Evolutionary conservation across 169 alveolate species (phyloP).

Genomic region (Plasmodium yoelii): DNA sequence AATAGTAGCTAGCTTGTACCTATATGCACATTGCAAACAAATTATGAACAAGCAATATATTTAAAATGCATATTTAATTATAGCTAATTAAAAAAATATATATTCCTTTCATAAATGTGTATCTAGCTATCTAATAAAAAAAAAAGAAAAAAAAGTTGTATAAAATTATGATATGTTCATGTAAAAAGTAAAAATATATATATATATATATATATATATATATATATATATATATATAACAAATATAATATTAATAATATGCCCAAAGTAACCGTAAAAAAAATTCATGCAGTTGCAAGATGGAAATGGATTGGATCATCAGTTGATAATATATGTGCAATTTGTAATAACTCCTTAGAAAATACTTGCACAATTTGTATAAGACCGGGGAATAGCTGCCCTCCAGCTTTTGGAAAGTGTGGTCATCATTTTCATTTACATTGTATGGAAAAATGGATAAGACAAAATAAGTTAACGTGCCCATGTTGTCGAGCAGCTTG

Average conservation of each 20-base stretch:
- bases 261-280: slow-evolving; percentile 84
- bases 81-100: too few relatives aligned
- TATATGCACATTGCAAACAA: too few relatives aligned
- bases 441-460: slow-evolving; percentile 87
- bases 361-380: slow-evolving; percentile 86
- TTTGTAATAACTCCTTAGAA: slow-evolving; percentile 86
- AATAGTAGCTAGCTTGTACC: too few relatives aligned
- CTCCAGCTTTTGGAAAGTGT: slow-evolving; percentile 88
- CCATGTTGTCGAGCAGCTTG: slow-evolving; percentile 77
- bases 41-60: too few relatives aligned
- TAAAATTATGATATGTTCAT: slow-evolving; percentile 7
- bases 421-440: slow-evolving; percentile 89
- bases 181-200: slow-evolving; percentile 12
- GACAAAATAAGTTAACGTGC: slow-evolving; percentile 50
- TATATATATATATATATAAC: neutral
- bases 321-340: slow-evolving; percentile 87
- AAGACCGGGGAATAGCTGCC: slow-evolving; percentile 87
- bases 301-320: slow-evolving; percentile 86
- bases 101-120: too few relatives aligned
- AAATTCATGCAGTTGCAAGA: slow-evolving; percentile 84
- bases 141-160: neutral
- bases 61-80: too few relatives aligned
- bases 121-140: too few relatives aligned
- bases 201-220: neutral
- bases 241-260: slow-evolving; percentile 15